Conservation (phyloP, 768 basidiomycete species). For the Suillus bovinus region DNA sequence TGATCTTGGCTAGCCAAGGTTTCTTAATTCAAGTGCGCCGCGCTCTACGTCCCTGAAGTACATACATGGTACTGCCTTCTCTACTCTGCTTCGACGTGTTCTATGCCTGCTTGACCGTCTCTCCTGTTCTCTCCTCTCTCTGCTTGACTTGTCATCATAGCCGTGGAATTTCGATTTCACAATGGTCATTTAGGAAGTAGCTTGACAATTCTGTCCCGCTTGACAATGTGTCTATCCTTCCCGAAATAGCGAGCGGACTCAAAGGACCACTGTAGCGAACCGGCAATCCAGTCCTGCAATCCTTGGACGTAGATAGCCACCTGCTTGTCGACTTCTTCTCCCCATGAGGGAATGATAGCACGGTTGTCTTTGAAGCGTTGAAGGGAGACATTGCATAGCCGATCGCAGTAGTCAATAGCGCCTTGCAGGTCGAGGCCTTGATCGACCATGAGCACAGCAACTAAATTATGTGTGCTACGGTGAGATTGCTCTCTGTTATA, state of each 20-base stretch:
- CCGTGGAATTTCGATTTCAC: too few relatives aligned
- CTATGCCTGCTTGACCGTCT: too few relatives aligned
- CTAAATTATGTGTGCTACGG: background rate
- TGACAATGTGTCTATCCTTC: conserved; percentile 35
- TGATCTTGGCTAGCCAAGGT: background rate
- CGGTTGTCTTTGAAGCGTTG: background rate
- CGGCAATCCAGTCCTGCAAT: background rate
- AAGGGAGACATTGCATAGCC: background rate
- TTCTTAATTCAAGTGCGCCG: too few relatives aligned
- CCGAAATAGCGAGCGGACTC: conserved; percentile 60
- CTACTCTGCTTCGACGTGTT: too few relatives aligned
- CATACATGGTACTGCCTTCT: too few relatives aligned
- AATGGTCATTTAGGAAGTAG: conserved; percentile 43
- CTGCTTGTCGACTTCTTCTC: background rate
- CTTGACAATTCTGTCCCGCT: conserved; percentile 47
- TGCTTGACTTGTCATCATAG: too few relatives aligned
- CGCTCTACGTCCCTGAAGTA: too few relatives aligned
- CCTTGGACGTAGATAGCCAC: background rate
- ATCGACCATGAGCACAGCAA: background rate
- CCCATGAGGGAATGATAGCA: background rate
- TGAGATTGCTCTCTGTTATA: background rate
- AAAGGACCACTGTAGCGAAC: conserved; percentile 60
- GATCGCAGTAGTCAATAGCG: background rate
- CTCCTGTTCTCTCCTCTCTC: too few relatives aligned
- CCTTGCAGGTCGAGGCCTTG: background rate